Base-by-base conservation (phyloP, 306 rosid genomes). In the Dryas octopetala region DNA sequence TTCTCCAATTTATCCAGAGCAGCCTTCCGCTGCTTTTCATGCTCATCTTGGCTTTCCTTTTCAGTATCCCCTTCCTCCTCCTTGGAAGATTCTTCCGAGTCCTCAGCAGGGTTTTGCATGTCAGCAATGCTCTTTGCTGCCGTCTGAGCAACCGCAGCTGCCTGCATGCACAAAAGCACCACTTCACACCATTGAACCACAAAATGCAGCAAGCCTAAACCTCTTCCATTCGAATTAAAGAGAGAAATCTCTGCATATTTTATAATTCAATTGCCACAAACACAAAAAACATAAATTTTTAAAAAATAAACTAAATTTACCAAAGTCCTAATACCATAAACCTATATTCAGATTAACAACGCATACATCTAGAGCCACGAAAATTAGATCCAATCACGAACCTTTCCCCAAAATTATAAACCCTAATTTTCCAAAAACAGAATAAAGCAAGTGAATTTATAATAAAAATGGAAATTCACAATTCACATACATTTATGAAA, bases 1-100 rank as follows among this genome's bases (percentile, higher is more conserved):
- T 92, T 95, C 96, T 90, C 99, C 86, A 95, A 83, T 80, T 77
- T 92, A 19, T 90, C 91, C 76, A 96, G 66, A 78, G 97, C 96
- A 81, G 91, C 83, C 85, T 72, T 88, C 44, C 92, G 88, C 53
- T 74, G 70, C 52, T 82, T 83, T 15, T 77, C 86, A 41, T 54
- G 40, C 78, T 88, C 97, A 47, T 86, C 90, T 7, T 75, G 83
- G 59, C 88, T 71, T 52, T 57, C 87, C 47, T 73, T 49, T 74
- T 84, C 87, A 51, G 70, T 4, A 46, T 73, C 88, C 82, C 55
- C 88, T 79, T 82, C 89, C 62, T 57, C 82, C 80, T 88, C 90
- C 82, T 85, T 85, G 48, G 85, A 82, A 76, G 86, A 68, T 64
- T 91, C 92, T 63, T 91, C 92, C 0, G 87, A 81, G 64, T 86